Evolutionary conservation across 495 filamentous ascomycete species (phyloP).

Genomic region (Chlorociboria aeruginascens): DNA sequence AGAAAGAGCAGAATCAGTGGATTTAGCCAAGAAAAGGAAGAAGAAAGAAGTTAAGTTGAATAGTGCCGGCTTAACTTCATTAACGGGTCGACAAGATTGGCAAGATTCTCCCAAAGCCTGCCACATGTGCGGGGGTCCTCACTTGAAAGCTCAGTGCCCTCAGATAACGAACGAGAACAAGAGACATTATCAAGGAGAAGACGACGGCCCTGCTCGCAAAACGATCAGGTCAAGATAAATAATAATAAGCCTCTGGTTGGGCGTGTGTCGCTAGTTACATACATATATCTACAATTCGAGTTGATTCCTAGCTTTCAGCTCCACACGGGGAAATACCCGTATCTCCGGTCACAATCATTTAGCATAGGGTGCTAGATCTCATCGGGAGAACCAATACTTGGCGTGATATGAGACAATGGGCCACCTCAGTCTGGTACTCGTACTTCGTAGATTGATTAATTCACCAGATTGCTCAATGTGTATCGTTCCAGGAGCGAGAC

Average conservation of each 20-base stretch:
- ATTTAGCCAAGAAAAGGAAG: constrained; percentile 38
- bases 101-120: constrained; percentile 19
- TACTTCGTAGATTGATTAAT: too few species aligned
- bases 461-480: too few species aligned
- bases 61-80: constrained; percentile 27
- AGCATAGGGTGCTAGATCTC: too few species aligned
- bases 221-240: constrained; percentile 2
- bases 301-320: not conserved
- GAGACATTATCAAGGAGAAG: constrained; percentile 4
- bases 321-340: not conserved
- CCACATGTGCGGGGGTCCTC: constrained; percentile 30
- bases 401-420: too few species aligned
- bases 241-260: not conserved
- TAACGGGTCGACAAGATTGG: constrained; percentile 26
- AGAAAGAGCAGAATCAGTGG: constrained; percentile 28
- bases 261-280: too few species aligned
- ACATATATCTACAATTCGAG: too few species aligned
- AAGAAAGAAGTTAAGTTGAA: constrained; percentile 50
- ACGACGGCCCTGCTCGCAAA: constrained; percentile 10
- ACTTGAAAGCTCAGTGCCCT: constrained; percentile 30
- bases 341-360: not conserved
- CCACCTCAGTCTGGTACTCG: too few species aligned
- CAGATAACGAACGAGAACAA: constrained; percentile 3
- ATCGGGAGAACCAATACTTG: too few species aligned
- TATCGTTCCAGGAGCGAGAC: too few species aligned